Evolutionary conservation across 805 yeast genomes (phyloP), one percentile per base, ranked within the genome.

Genomic region (Hanseniaspora hatyaiensis): DNA sequence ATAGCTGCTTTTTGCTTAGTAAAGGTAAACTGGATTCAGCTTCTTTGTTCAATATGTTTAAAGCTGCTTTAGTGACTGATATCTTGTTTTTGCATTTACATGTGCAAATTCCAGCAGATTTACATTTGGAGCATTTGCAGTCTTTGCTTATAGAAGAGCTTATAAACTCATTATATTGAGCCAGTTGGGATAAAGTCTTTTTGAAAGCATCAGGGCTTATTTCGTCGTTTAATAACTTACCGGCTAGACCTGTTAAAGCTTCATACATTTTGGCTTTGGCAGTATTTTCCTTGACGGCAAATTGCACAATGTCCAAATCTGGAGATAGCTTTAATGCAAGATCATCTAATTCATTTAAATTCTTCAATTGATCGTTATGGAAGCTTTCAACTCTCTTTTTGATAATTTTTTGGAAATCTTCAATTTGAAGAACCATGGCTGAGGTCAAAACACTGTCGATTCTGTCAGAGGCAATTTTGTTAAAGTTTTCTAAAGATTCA

Each of bases 351-450:
- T 77, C 74, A 29, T 72, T 71, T 57, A 92, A 70, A 56, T 80
- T 71, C 40, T 81, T 71, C 56, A 88, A 74, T 59, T 92, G 79
- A 23, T 87, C 85, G 53, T 79, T 71, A 65, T 97, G 79, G 69
- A 82, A 94, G 11, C 61, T 53, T 53, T 81, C 88, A 47, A 88
- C 73, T 51, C 73, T 73, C 47, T 74, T 71, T 39, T 71, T 60
- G 40, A 86, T 69, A 50, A 75, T 67, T 46, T 70, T 67, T 52
- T 78, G 74, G 60, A 83, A 78, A 58, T 76, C 78, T 54, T 78
- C 73, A 50, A 85, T 76, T 55, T 82, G 80, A 54, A 77, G 79
- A 43, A 79, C 67, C 57, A 84, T 75, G 49, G 80, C 75, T 59
- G 81, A 69, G 8, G 77, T 68, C 26, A 85, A 72, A 47, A 79